Percentiles rank a stretch among this genome's conserved stretches.
Conservation (phyloP, 2,329 filamentous ascomycete species). For the Fusarium clavum region DNA sequence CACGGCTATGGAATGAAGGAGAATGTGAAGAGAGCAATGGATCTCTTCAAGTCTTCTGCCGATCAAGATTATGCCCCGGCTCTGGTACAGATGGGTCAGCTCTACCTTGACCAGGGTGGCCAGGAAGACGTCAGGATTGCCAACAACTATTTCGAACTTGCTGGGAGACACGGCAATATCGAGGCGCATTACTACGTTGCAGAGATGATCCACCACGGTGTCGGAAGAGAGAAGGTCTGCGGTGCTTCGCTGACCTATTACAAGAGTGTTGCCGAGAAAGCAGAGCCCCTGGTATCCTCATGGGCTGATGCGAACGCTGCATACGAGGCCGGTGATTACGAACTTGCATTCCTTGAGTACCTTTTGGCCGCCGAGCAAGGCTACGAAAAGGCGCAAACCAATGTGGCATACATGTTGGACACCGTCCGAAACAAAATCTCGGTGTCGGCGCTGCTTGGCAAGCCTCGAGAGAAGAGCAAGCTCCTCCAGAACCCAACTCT, state of each 20-base stretch:
- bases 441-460: constrained; percentile 60
- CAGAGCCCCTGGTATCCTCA: constrained; percentile 78
- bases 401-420: constrained; percentile 88
- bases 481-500: constrained; percentile 67
- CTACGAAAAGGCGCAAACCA: constrained; percentile 89
- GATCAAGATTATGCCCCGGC: constrained; percentile 84
- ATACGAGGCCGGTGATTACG: constrained; percentile 81
- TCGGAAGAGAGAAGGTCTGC: constrained; percentile 84
- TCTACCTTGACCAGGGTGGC: constrained; percentile 86
- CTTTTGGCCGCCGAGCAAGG: constrained; percentile 93
- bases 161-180: constrained; percentile 83
- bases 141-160: constrained; percentile 87
- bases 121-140: constrained; percentile 78
- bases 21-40: constrained; percentile 77
- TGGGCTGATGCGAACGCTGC: constrained; percentile 87
- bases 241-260: constrained; percentile 83
- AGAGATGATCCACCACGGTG: constrained; percentile 83
- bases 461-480: constrained; percentile 47
- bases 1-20: constrained; percentile 78
- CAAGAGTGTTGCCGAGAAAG: constrained; percentile 80
- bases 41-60: constrained; percentile 81
- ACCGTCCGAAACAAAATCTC: constrained; percentile 67
- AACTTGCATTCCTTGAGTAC: constrained; percentile 82
- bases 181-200: constrained; percentile 94
- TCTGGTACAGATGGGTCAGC: constrained; percentile 82